phyloP scores from a whole-genome alignment of 148 eudicot genomes.

The Rhododendron simsii region DNA sequence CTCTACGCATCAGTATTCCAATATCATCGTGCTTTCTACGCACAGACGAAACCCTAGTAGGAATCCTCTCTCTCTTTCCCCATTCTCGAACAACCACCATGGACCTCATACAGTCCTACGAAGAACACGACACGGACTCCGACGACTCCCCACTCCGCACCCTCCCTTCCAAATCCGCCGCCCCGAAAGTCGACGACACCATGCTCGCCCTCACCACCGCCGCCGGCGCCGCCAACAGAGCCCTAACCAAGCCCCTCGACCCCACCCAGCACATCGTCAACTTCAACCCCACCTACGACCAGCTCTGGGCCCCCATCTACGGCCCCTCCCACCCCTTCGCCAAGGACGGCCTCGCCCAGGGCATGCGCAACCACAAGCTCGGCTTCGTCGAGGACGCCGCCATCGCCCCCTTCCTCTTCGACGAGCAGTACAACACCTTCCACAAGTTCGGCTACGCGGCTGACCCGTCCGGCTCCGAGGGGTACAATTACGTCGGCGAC shows the following conservation, averaged over 20 bases:
- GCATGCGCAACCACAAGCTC: constrained; percentile 82
- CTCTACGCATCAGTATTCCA: too few relatives aligned
- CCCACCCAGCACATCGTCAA: constrained; percentile 68
- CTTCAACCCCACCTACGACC: constrained; percentile 86
- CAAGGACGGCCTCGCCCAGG: constrained; percentile 87
- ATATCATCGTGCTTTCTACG: background rate
- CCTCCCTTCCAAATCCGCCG: constrained; percentile 65
- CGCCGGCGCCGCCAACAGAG: constrained; percentile 13
- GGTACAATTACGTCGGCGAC: constrained; percentile 52
- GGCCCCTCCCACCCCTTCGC: constrained; percentile 95
- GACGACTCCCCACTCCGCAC: constrained; percentile 43
- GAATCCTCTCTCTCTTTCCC: background rate
- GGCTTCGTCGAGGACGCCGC: constrained; percentile 89
- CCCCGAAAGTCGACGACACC: constrained; percentile 84
- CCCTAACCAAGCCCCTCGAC: constrained; percentile 57
- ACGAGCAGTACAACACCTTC: constrained; percentile 86
- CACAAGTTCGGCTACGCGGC: constrained; percentile 83
- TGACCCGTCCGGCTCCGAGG: constrained; percentile 57
- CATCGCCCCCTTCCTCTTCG: constrained; percentile 63
- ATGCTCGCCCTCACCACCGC: constrained; percentile 59
- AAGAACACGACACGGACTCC: background rate
- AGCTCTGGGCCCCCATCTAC: constrained; percentile 88
- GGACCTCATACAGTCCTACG: constrained; percentile 13
- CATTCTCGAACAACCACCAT: background rate
- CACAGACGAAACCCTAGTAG: too few relatives aligned